Conservation (phyloP, 23 red algal species). For the Chondrus crispus region DNA sequence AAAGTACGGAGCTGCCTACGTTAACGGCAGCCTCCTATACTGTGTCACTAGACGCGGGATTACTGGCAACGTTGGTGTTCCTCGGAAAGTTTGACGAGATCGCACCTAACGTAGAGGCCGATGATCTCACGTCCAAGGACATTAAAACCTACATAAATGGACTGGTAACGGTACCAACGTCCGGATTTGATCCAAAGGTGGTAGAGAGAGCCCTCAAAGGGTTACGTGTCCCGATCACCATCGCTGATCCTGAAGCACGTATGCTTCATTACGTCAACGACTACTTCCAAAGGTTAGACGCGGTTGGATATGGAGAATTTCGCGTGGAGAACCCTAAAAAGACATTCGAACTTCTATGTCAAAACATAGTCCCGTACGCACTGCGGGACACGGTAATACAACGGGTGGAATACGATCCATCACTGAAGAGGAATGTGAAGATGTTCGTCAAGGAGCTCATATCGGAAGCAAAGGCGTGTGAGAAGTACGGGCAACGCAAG, state of each 20-base stretch:
- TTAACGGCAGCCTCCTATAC: neutral
- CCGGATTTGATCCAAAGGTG: neutral
- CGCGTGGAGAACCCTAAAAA: neutral
- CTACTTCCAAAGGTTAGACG: neutral
- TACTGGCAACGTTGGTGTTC: constrained; percentile 12
- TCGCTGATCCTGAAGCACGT: neutral
- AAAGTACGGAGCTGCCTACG: neutral
- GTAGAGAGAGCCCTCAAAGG: neutral
- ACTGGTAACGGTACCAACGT: neutral
- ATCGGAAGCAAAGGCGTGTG: too few relatives aligned
- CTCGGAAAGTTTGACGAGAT: constrained; percentile 16
- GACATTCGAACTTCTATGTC: neutral
- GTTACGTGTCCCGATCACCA: neutral
- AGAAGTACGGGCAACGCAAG: too few relatives aligned
- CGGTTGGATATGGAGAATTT: neutral
- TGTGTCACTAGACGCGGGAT: neutral
- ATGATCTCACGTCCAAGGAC: neutral
- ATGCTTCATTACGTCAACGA: neutral
- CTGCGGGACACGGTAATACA: neutral
- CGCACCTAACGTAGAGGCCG: neutral
- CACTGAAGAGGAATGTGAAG: neutral
- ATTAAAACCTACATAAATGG: neutral
- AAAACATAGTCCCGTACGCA: neutral
- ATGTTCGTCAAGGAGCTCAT: neutral
- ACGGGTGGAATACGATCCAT: neutral